Evolutionary conservation across 371 early-diverging fungal species (phyloP).

Genomic region (Mortierella sp.): DNA sequence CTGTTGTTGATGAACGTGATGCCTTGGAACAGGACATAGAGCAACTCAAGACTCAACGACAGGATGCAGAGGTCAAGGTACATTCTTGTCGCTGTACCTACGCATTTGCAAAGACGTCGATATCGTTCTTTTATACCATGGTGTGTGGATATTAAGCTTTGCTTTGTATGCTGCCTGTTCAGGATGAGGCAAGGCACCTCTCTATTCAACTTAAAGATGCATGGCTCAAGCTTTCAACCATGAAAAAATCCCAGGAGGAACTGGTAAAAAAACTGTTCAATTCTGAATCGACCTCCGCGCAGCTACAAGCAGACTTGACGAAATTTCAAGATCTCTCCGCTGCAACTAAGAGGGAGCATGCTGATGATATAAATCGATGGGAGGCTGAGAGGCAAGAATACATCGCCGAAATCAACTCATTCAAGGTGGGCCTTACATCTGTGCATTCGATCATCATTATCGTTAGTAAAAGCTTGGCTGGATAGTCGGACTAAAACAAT

Average conservation of each 20-base stretch:
- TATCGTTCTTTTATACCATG: background rate
- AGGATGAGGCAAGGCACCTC: conserved; percentile 44
- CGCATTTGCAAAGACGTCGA: background rate
- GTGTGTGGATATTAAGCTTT: background rate
- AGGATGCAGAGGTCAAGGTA: conserved; percentile 26
- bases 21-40: conserved; percentile 22
- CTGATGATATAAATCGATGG: conserved; percentile 30
- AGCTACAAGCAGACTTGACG: conserved; percentile 17
- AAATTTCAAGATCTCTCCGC: conserved; percentile 10
- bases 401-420: conserved; percentile 20
- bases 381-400: conserved; percentile 18
- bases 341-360: conserved; percentile 1
- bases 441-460: background rate
- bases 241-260: conserved; percentile 33
- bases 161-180: background rate
- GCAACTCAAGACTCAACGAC: background rate
- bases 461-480: background rate
- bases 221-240: conserved; percentile 35
- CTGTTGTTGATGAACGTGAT: conserved; percentile 38
- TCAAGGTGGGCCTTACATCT: conserved; percentile 22
- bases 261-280: conserved; percentile 29
- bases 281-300: conserved; percentile 18
- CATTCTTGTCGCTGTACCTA: background rate
- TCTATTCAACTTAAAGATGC: conserved; percentile 40
- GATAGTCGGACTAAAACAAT: background rate